These are phyloP conservation scores for Aaosphaeria arxii DNA, from an alignment of 2,329 filamentous ascomycete genomes.

Conservation along the genomic window DNA sequence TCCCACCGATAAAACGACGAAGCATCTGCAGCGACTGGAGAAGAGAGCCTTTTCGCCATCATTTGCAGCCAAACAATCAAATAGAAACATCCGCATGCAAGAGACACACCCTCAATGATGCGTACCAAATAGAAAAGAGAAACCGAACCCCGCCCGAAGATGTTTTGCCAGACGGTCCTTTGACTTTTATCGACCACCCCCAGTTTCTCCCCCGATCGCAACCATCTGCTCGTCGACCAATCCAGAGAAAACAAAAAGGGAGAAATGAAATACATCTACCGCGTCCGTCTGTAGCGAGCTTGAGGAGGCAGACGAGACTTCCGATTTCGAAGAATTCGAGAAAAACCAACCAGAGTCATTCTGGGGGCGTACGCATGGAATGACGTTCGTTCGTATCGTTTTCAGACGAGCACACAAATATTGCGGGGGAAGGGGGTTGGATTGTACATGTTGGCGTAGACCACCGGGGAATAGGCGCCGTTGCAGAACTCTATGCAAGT, in stretches of 20 bases:
- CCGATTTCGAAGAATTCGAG: conserved; percentile 21
- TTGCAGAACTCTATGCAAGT: conserved; percentile 29
- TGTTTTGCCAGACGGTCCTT: conserved; percentile 21
- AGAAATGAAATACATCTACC: conserved; percentile 33
- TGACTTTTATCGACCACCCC: conserved; percentile 29
- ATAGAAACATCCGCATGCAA: conserved; percentile 38
- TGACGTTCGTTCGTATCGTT: conserved; percentile 25
- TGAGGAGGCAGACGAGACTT: conserved; percentile 22
- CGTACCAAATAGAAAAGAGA: conserved; percentile 17
- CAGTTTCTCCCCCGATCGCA: conserved; percentile 25
- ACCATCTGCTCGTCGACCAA: conserved; percentile 23
- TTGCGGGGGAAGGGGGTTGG: conserved; percentile 26
- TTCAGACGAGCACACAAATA: conserved; percentile 36
- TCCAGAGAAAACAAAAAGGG: conserved; percentile 21
- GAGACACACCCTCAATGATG: conserved; percentile 23
- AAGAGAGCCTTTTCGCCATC: conserved; percentile 1
- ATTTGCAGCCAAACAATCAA: conserved; percentile 22
- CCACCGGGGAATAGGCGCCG: conserved; percentile 32
- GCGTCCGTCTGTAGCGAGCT: conserved; percentile 23
- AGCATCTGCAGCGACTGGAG: too few species aligned
- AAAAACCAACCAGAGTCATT: conserved; percentile 32
- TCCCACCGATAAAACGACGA: too few species aligned
- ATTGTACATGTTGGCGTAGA: conserved; percentile 30
- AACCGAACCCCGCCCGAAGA: conserved; percentile 25
- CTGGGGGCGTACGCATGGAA: conserved; percentile 29